Evolutionary conservation across 768 basidiomycete genomes (phyloP).

Genomic region (Boletus rufocinnamomeus): DNA sequence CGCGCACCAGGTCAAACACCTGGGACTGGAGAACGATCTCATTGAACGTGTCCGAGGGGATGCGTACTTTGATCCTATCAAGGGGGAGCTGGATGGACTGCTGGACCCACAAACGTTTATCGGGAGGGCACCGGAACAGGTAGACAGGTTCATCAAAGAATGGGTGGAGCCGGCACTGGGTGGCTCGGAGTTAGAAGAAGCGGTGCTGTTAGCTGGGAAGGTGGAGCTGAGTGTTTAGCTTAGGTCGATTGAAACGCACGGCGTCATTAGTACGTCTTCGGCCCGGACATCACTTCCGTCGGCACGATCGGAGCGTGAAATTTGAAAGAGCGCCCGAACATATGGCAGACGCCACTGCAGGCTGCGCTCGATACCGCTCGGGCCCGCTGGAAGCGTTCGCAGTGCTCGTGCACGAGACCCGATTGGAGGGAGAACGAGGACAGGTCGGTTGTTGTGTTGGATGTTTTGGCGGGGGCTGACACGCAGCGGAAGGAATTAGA

Average conservation of each 20-base stretch:
- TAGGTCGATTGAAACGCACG: not conserved
- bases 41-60: constrained; percentile 83
- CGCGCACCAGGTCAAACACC: constrained; percentile 89
- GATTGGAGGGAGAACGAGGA: not conserved
- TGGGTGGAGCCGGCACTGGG: constrained; percentile 85
- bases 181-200: constrained; percentile 55
- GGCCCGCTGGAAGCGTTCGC: not conserved
- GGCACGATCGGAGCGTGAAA: constrained; percentile 19
- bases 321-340: constrained; percentile 20
- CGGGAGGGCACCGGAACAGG: constrained; percentile 94
- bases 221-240: constrained; percentile 50
- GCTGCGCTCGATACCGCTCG: not conserved
- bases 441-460: constrained; percentile 10
- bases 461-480: constrained; percentile 2
- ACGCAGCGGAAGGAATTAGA: constrained; percentile 15
- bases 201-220: constrained; percentile 51
- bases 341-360: not conserved
- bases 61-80: constrained; percentile 89
- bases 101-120: constrained; percentile 89
- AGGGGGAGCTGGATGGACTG: constrained; percentile 70
- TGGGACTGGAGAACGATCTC: constrained; percentile 94
- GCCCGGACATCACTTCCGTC: constrained; percentile 24
- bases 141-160: constrained; percentile 81
- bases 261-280: constrained; percentile 1
- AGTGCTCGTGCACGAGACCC: not conserved